Percentiles rank a stretch among this genome's conserved stretches.
These are phyloP conservation scores for Fraxinus quadrangulata DNA, from an alignment of 257 asterid genomes.

Conservation along the genomic window DNA sequence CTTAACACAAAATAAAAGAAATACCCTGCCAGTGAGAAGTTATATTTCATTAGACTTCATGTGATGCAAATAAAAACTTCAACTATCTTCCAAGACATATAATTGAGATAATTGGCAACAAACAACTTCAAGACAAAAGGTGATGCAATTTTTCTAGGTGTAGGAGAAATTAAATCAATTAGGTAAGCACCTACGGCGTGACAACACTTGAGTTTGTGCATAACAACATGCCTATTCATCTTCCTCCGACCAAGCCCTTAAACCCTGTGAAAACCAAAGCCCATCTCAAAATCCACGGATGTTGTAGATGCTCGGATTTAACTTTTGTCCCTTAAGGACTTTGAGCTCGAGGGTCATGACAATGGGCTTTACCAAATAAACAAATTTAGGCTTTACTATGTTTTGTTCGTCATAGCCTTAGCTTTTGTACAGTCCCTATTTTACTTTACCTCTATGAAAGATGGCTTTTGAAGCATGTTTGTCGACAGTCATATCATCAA, in stretches of 20 bases:
- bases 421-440: background rate
- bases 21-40: constrained; percentile 65
- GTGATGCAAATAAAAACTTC: background rate
- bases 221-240: background rate
- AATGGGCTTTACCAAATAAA: background rate
- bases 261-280: background rate
- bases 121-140: background rate
- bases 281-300: background rate
- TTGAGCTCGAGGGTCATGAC: background rate
- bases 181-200: background rate
- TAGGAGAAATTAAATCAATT: too few species aligned
- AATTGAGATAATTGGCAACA: background rate
- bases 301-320: background rate
- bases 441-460: background rate
- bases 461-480: background rate
- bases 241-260: background rate
- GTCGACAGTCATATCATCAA: too few species aligned
- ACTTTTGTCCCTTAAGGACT: background rate
- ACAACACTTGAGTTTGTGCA: background rate
- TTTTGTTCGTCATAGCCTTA: background rate
- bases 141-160: too few species aligned
- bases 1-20: constrained; percentile 67
- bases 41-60: constrained; percentile 26
- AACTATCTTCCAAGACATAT: background rate
- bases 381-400: background rate